Conservation (phyloP, 2,329 filamentous ascomycete genomes). For the Tolypocladium nubicola region DNA sequence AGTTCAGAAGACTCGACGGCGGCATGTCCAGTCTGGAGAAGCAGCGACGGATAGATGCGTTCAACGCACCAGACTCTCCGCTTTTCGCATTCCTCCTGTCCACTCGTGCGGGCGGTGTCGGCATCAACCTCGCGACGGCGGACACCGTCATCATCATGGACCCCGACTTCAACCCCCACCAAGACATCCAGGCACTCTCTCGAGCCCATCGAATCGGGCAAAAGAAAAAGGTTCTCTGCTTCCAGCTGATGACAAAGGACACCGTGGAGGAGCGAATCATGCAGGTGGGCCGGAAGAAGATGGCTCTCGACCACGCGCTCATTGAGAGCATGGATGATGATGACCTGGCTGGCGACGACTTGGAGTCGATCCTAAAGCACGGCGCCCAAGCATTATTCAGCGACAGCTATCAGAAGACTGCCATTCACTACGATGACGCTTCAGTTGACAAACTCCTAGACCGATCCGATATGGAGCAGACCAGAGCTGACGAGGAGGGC, state of each 20-base stretch:
- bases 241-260: conserved; percentile 83
- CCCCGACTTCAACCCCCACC: conserved; percentile 94
- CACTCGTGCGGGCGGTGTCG: conserved; percentile 88
- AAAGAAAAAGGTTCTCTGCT: conserved; percentile 89
- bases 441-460: conserved; percentile 90
- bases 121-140: conserved; percentile 92
- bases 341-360: conserved; percentile 66
- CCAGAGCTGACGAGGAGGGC: conserved; percentile 48
- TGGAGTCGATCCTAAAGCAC: conserved; percentile 80
- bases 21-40: conserved; percentile 71
- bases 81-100: conserved; percentile 89
- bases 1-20: conserved; percentile 79
- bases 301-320: conserved; percentile 88
- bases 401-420: conserved; percentile 56
- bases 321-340: conserved; percentile 85
- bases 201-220: conserved; percentile 94
- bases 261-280: conserved; percentile 93
- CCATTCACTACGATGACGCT: conserved; percentile 71
- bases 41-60: conserved; percentile 88
- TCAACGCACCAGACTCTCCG: conserved; percentile 73
- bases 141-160: conserved; percentile 98
- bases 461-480: conserved; percentile 69
- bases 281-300: conserved; percentile 90
- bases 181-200: conserved; percentile 91
- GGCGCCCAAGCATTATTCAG: conserved; percentile 81